A percentile compares a stretch with the other conserved stretches of the same genome.
These are phyloP conservation scores for Sechiopsis laciniata DNA, from an alignment of 306 rosid genomes.

Conservation along the genomic window DNA sequence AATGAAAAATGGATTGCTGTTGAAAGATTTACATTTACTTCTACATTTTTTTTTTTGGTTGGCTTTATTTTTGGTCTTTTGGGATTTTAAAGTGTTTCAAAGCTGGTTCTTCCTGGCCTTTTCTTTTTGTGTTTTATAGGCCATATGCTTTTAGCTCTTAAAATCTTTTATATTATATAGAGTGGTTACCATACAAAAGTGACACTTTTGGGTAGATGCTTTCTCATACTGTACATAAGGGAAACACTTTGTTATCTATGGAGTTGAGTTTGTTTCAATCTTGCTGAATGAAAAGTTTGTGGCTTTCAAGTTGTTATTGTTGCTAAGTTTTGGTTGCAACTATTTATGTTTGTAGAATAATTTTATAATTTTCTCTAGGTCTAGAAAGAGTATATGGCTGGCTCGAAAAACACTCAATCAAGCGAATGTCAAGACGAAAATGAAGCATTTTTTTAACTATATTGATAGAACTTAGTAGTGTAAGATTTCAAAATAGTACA, in stretches of 20 bases:
- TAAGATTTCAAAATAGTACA: no score
- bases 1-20: slow-evolving; percentile 18
- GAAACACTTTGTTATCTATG: slow-evolving; percentile 19
- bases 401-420: neutral
- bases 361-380: neutral
- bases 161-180: slow-evolving; percentile 17
- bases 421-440: neutral
- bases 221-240: slow-evolving; percentile 22
- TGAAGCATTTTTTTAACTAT: neutral
- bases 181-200: slow-evolving; percentile 19
- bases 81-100: slow-evolving; percentile 16
- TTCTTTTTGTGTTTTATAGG: slow-evolving; percentile 9
- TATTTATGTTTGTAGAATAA: neutral
- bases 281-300: neutral
- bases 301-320: slow-evolving; percentile 7
- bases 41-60: neutral
- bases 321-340: neutral
- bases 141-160: slow-evolving; percentile 16
- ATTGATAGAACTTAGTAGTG: neutral
- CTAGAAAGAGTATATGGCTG: neutral
- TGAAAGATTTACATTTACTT: slow-evolving; percentile 13
- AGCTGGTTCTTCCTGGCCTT: slow-evolving; percentile 18
- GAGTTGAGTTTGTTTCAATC: slow-evolving; percentile 18
- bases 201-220: slow-evolving; percentile 18
- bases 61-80: slow-evolving; percentile 7